Evolutionary conservation across 192 early-diverging fungal species (phyloP).

Genomic region (Cladochytrium replicatum): DNA sequence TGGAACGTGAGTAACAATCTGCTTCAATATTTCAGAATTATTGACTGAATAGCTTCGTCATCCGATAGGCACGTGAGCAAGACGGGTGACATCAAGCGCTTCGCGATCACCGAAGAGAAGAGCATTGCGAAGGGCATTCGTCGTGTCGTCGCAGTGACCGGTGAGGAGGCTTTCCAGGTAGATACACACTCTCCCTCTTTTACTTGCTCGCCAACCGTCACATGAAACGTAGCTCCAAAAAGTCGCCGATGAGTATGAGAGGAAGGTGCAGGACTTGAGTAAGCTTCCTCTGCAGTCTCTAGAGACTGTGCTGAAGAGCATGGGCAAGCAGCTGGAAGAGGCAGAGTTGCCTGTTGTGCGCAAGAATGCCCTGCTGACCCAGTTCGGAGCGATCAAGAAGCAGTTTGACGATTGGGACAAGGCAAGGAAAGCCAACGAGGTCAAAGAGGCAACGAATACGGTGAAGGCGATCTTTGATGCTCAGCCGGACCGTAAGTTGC

Average conservation of each 20-base stretch:
- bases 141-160: conserved; percentile 88
- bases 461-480: conserved; percentile 64
- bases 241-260: conserved; percentile 57
- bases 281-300: conserved; percentile 49
- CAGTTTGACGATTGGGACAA: conserved; percentile 81
- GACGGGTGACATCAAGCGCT: conserved; percentile 81
- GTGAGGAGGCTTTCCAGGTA: conserved; percentile 67
- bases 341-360: conserved; percentile 66
- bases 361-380: conserved; percentile 66
- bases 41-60: not conserved
- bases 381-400: conserved; percentile 68
- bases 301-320: conserved; percentile 66
- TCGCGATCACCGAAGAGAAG: conserved; percentile 79
- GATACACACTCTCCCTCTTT: conserved; percentile 3
- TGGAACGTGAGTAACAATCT: conserved; percentile 57
- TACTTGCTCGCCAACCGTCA: not conserved
- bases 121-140: conserved; percentile 95
- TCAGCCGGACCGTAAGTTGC: conserved; percentile 46
- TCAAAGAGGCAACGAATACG: conserved; percentile 69
- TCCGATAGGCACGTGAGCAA: conserved; percentile 63
- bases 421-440: conserved; percentile 70
- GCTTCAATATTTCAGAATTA: not conserved
- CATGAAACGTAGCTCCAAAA: conserved; percentile 55
- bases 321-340: conserved; percentile 71
- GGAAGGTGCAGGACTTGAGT: conserved; percentile 50